phyloP scores from a whole-genome alignment of 78 protist species.

The Dictyostelium purpureum region DNA sequence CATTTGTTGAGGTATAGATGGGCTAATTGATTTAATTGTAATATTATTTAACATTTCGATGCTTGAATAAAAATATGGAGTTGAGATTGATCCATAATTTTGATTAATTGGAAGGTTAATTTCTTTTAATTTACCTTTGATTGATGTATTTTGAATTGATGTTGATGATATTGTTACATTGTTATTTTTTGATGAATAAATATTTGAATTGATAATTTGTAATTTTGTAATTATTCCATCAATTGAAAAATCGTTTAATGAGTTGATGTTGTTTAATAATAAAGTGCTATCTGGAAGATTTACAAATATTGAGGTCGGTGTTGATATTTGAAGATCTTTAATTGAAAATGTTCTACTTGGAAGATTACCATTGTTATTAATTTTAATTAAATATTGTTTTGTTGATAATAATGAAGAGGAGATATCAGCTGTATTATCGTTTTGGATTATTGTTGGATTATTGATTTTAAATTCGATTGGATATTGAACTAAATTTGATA shows the following conservation, averaged over 20 bases:
- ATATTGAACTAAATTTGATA: not conserved
- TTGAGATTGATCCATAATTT: not conserved
- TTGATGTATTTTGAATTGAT: not conserved
- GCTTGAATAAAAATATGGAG: not conserved
- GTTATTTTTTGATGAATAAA: not conserved
- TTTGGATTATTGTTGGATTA: too few relatives aligned
- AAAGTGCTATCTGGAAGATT: not conserved
- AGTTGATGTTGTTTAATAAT: not conserved
- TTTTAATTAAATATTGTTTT: not conserved
- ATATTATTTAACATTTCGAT: not conserved
- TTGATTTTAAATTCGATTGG: not conserved
- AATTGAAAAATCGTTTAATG: not conserved
- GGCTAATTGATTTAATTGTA: not conserved
- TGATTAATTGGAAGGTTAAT: constrained; percentile 6
- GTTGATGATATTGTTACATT: not conserved
- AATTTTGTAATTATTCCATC: not conserved
- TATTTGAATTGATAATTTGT: not conserved
- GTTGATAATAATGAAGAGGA: too few relatives aligned
- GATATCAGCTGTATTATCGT: too few relatives aligned
- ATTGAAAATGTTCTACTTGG: not conserved
- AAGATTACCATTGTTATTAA: not conserved
- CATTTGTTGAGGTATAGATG: not conserved
- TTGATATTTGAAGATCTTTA: not conserved
- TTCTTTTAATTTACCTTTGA: too few relatives aligned
- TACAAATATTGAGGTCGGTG: not conserved